phyloP scores from a whole-genome alignment of 768 basidiomycete genomes.

The Royoungia palumana region DNA sequence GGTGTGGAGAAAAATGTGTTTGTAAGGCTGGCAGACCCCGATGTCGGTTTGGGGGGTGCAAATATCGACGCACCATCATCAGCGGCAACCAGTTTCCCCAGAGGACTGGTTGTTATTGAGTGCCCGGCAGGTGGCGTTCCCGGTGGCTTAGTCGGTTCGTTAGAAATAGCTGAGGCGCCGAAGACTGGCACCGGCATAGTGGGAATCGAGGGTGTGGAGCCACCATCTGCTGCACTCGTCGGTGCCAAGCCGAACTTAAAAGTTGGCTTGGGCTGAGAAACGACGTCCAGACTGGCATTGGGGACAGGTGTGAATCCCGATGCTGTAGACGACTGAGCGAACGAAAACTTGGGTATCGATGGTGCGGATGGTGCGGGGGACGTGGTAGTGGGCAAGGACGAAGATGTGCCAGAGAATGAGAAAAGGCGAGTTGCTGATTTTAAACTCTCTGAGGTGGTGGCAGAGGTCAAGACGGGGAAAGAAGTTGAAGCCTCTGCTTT shows the following conservation, averaged over 20 bases:
- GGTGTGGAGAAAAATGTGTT: constrained; percentile 15
- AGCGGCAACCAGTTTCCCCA: constrained; percentile 12
- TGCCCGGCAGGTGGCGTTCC: constrained; percentile 13
- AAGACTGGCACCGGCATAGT: constrained; percentile 21
- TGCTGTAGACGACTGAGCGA: constrained; percentile 17
- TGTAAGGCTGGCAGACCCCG: constrained; percentile 15
- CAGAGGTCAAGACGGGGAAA: background rate
- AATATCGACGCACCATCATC: constrained; percentile 23
- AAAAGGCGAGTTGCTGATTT: constrained; percentile 20
- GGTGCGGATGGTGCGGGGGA: constrained; percentile 7
- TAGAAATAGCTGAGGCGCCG: constrained; percentile 13
- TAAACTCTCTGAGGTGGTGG: constrained; percentile 1
- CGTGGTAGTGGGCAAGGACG: constrained; percentile 4
- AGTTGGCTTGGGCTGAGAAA: constrained; percentile 20
- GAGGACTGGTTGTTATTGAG: constrained; percentile 13
- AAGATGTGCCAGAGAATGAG: constrained; percentile 17
- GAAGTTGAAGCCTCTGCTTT: constrained; percentile 5
- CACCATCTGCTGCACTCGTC: constrained; percentile 22
- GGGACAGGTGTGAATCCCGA: constrained; percentile 3
- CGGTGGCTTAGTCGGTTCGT: constrained; percentile 24
- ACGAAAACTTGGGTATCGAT: constrained; percentile 23
- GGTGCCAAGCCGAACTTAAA: constrained; percentile 23
- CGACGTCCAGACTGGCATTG: constrained; percentile 3
- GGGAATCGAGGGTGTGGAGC: constrained; percentile 9
- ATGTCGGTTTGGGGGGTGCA: constrained; percentile 12